Evolutionary conservation across 1,139 yeast genomes (phyloP).

Genomic region (Hemisphaericaspora xylofermentans): DNA sequence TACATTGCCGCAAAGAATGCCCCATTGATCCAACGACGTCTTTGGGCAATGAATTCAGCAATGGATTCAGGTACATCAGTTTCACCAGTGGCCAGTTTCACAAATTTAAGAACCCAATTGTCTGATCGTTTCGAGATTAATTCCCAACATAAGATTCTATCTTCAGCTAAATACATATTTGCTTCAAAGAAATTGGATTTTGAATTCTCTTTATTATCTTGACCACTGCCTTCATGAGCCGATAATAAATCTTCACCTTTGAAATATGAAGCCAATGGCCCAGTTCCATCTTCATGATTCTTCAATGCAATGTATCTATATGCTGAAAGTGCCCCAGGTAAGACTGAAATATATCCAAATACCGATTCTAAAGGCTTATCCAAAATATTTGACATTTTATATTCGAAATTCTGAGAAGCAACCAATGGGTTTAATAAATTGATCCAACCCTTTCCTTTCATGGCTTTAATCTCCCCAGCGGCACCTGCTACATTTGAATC

Average conservation of each 20-base stretch:
- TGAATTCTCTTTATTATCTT: conserved; percentile 31
- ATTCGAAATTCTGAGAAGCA: conserved; percentile 95
- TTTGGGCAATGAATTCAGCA: conserved; percentile 88
- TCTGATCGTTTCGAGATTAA: conserved; percentile 83
- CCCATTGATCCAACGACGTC: conserved; percentile 98
- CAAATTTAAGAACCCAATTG: conserved; percentile 91
- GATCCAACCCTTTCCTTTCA: conserved; percentile 84
- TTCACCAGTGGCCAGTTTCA: conserved; percentile 91
- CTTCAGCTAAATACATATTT: conserved; percentile 97
- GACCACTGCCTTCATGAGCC: conserved; percentile 22
- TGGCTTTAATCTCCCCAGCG: conserved; percentile 93
- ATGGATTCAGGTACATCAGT: conserved; percentile 95
- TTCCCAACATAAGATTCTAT: conserved; percentile 96
- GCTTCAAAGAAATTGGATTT: conserved; percentile 83
- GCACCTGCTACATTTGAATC: conserved; percentile 98
- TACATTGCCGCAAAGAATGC: conserved; percentile 95
- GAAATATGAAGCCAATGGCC: conserved; percentile 85
- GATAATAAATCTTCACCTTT: conserved; percentile 74
- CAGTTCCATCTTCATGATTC: conserved; percentile 87
- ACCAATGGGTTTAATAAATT: conserved; percentile 86
- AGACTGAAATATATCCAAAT: conserved; percentile 89
- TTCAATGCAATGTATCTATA: conserved; percentile 85
- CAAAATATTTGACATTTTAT: conserved; percentile 90
- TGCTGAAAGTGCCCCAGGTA: conserved; percentile 96
- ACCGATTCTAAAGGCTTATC: conserved; percentile 94